Evolutionary conservation across 352 stramenopile species (phyloP).

Genomic region (Albugo candida): DNA sequence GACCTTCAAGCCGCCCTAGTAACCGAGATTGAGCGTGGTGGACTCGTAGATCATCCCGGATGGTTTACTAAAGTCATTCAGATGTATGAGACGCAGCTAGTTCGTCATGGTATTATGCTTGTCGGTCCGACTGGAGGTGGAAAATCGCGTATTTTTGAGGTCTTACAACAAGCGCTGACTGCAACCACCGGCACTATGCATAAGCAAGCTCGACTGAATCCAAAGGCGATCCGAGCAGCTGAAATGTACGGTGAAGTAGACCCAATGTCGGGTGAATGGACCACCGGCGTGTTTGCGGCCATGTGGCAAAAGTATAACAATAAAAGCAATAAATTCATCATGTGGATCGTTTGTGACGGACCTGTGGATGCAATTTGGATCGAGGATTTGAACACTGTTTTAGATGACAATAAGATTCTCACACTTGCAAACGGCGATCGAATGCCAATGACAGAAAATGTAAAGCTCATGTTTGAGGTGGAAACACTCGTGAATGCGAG

Average conservation of each 20-base stretch:
- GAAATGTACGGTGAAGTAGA: constrained; percentile 99
- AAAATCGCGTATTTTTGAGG: constrained; percentile 96
- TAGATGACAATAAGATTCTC: constrained; percentile 97
- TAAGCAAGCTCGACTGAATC: constrained; percentile 93
- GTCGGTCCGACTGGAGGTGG: constrained; percentile 91
- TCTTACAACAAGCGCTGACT: constrained; percentile 85
- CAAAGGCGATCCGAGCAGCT: constrained; percentile 92
- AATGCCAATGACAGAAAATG: constrained; percentile 97
- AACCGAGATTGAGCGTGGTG: constrained; percentile 82
- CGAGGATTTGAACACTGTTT: constrained; percentile 95
- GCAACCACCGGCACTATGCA: constrained; percentile 84
- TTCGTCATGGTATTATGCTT: constrained; percentile 98
- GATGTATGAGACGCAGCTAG: constrained; percentile 95
- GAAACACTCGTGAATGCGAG: constrained; percentile 94
- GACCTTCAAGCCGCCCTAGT: constrained; percentile 82
- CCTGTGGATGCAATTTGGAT: constrained; percentile 98
- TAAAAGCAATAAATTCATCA: constrained; percentile 95
- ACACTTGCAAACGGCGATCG: constrained; percentile 93
- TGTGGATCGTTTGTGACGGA: constrained; percentile 95
- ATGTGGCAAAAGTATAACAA: constrained; percentile 99
- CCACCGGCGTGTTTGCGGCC: constrained; percentile 91
- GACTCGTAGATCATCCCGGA: constrained; percentile 68
- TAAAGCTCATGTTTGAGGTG: constrained; percentile 95
- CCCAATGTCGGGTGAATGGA: constrained; percentile 93
- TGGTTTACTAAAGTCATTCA: constrained; percentile 95